Evolutionary conservation across 1,284 basidiomycete genomes (phyloP), one percentile per base, ranked within the genome.

Genomic region (Mycena citricolor): DNA sequence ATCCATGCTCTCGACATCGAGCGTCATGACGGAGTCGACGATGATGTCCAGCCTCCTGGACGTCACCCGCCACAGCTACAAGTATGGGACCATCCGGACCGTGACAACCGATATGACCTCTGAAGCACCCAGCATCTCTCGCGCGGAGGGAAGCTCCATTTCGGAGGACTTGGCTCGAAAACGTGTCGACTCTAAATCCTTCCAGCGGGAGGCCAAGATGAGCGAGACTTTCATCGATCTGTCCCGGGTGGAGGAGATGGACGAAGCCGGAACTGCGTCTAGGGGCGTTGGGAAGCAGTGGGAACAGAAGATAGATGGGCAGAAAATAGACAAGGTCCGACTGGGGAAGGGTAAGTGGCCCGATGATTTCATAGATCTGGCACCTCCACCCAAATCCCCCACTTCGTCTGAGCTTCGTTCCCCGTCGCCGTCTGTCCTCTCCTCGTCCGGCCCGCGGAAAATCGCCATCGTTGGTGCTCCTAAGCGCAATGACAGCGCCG

Each of bases 301-400:
- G 52, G 38, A 54, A 39, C 47, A 55, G 51, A 39, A 53, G 51
- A 58, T 61, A 51, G 56, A 58, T 25, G 48, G 54, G 35, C 65
- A 67, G 47, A 61, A 59, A 31, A 59, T 62, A 35, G 61, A 63
- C 42, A 69, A 66, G 49, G 70, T 86, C 53, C 74, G 80, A 47
- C 76, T 87, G 36, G 79, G 81, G 30, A 85, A 89, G 61, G 86
- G 83, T 44, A 87, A 85, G 62, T 88, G 85, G 84, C 86, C 87
- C 1, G 85, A 89, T 59, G 86, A 89, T 61, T 87, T 87, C 58
- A 60, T 87, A 44, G 77, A 79, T 56, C 78, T 68, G 17, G 77
- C 83, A 54, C 69, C 69, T 46, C 48, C 60, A 11, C 44, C 39
- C n/a, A 43, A 33, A 33, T 42, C 59, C 44, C 46, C 62, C 58